Percentiles rank a stretch among this genome's conserved stretches.
phyloP scores from a whole-genome alignment of 495 filamentous ascomycete genomes.

The Venustampulla echinocandica region DNA sequence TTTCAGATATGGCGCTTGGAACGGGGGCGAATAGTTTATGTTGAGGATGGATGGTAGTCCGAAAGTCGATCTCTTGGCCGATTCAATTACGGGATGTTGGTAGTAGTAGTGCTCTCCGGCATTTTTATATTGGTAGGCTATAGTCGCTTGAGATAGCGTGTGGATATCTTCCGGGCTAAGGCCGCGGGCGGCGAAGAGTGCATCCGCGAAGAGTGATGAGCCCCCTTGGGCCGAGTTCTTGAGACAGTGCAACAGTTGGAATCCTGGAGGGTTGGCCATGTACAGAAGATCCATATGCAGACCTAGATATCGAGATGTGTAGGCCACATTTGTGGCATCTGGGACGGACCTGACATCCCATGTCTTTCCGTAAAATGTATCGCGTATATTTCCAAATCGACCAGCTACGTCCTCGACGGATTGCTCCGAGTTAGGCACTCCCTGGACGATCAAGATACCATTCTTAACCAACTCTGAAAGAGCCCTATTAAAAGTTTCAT shows the following conservation, averaged over 20 bases:
- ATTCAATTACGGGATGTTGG: constrained; percentile 46
- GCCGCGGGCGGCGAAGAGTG: constrained; percentile 47
- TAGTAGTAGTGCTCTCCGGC: constrained; percentile 52
- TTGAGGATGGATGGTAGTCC: constrained; percentile 15
- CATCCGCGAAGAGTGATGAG: constrained; percentile 73
- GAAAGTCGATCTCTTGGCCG: constrained; percentile 26
- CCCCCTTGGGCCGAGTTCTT: constrained; percentile 67
- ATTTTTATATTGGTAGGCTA: constrained; percentile 64
- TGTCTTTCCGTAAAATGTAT: constrained; percentile 81
- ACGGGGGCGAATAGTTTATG: constrained; percentile 67
- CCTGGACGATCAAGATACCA: constrained; percentile 65
- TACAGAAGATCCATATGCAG: constrained; percentile 94
- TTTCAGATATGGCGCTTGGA: constrained; percentile 45
- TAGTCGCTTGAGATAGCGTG: constrained; percentile 32
- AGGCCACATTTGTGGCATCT: constrained; percentile 80
- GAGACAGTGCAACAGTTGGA: constrained; percentile 83
- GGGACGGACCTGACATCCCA: constrained; percentile 80
- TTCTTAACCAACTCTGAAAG: constrained; percentile 44
- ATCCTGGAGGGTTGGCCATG: constrained; percentile 64
- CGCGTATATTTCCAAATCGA: constrained; percentile 64
- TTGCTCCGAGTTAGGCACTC: constrained; percentile 51
- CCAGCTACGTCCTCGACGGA: constrained; percentile 58
- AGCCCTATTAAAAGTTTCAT: constrained; percentile 41
- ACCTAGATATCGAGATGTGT: constrained; percentile 69
- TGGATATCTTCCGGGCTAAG: constrained; percentile 30